These are phyloP conservation scores for Lactarius hengduanensis DNA, from an alignment of 768 basidiomycete species.

Conservation along the genomic window DNA sequence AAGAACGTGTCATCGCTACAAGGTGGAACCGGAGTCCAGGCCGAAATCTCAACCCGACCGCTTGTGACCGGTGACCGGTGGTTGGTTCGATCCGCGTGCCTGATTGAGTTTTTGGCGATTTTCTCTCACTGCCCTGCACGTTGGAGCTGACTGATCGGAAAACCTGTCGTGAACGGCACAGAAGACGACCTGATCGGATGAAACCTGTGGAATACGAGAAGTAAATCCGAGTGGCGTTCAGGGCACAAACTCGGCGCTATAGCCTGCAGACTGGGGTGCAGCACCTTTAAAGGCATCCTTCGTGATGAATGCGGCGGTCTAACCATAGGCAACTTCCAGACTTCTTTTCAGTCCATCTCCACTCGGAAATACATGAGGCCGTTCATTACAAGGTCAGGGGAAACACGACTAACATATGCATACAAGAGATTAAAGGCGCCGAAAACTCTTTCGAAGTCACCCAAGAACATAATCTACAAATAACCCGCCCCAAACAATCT, in stretches of 20 bases:
- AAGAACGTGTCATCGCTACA: background rate
- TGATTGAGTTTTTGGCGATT: background rate
- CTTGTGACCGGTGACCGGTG: background rate
- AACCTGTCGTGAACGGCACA: background rate
- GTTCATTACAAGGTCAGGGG: background rate
- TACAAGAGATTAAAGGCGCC: background rate
- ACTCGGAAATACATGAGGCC: background rate
- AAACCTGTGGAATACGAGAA: background rate
- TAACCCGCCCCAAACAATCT: constrained; percentile 14
- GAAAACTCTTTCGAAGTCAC: background rate
- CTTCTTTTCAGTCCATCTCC: background rate
- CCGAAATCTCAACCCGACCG: background rate
- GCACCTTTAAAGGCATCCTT: background rate
- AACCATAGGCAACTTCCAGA: background rate
- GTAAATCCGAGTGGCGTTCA: background rate
- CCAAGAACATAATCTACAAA: constrained; percentile 17
- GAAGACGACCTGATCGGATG: background rate
- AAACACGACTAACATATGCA: background rate
- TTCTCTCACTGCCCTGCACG: background rate
- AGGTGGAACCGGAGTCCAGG: background rate
- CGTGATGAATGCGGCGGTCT: background rate
- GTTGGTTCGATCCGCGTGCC: background rate
- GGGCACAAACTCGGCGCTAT: background rate
- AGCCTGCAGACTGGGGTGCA: background rate
- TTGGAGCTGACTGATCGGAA: background rate